phyloP scores from a whole-genome alignment of 2,329 filamentous ascomycete species.

The Drechslerella coelobrocha region DNA sequence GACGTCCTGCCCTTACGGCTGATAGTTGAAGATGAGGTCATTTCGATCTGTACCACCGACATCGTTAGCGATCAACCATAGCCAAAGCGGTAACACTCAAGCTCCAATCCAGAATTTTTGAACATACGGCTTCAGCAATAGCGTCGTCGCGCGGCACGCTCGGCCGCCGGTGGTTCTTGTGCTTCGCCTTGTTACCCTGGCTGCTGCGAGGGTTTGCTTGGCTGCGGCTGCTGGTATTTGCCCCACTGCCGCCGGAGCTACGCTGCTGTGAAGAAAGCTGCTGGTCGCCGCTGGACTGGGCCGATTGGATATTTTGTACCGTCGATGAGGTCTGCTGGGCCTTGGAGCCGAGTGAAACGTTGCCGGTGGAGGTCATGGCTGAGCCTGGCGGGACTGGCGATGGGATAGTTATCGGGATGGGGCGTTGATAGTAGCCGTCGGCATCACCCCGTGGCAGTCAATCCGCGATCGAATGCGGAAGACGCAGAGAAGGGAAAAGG shows the following conservation, averaged over 20 bases:
- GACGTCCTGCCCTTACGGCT: slow-evolving; percentile 90
- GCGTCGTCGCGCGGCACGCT: slow-evolving; percentile 73
- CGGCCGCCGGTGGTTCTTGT: slow-evolving; percentile 80
- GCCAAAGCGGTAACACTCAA: too few relatives aligned
- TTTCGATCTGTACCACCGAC: slow-evolving; percentile 63
- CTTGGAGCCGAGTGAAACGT: slow-evolving; percentile 45
- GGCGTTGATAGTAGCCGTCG: neutral
- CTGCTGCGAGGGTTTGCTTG: slow-evolving; percentile 69
- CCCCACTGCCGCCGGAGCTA: slow-evolving; percentile 26
- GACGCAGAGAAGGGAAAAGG: neutral
- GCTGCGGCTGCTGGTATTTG: slow-evolving; percentile 15
- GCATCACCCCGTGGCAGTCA: neutral
- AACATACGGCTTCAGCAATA: slow-evolving; percentile 77
- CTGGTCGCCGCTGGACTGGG: slow-evolving; percentile 31
- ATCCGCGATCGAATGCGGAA: neutral
- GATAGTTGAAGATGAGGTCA: slow-evolving; percentile 65
- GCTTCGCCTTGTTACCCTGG: slow-evolving; percentile 79
- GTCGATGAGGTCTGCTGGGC: slow-evolving; percentile 34
- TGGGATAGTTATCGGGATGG: slow-evolving; percentile 26
- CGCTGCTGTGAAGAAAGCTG: slow-evolving; percentile 38
- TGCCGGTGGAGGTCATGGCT: slow-evolving; percentile 46
- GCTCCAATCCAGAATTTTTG: neutral
- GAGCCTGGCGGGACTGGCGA: slow-evolving; percentile 4
- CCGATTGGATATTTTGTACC: slow-evolving; percentile 36
- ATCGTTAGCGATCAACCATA: slow-evolving; percentile 50